phyloP scores from a whole-genome alignment of 2,329 filamentous ascomycete genomes.

The Alternaria burnsii region DNA sequence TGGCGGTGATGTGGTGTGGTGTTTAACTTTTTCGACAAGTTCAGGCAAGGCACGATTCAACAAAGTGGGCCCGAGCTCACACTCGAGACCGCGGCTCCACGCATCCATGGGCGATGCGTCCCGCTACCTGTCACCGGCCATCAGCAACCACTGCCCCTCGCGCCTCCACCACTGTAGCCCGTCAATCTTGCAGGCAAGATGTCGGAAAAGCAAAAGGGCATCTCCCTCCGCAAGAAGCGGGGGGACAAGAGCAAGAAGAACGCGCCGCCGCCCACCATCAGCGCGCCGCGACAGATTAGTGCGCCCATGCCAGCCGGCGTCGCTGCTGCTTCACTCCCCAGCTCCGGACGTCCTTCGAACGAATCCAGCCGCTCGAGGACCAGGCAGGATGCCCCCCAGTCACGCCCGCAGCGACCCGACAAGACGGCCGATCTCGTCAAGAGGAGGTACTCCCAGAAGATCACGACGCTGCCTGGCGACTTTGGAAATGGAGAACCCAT shows the following conservation, averaged over 20 bases:
- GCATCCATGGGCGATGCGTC: constrained; percentile 11
- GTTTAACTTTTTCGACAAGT: constrained; percentile 17
- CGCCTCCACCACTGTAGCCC: neutral
- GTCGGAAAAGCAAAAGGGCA: constrained; percentile 62
- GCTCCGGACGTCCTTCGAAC: constrained; percentile 49
- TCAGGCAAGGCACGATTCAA: constrained; percentile 33
- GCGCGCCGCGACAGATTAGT: constrained; percentile 65
- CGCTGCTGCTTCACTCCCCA: constrained; percentile 44
- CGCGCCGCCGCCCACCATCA: constrained; percentile 52
- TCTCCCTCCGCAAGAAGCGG: constrained; percentile 71
- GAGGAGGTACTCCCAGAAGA: constrained; percentile 90
- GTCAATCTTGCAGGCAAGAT: constrained; percentile 42
- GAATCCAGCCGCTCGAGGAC: constrained; percentile 48
- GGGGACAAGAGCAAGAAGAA: constrained; percentile 64
- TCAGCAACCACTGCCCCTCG: neutral
- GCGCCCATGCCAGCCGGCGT: constrained; percentile 47
- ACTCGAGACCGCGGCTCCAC: constrained; percentile 21
- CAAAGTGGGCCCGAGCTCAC: constrained; percentile 36
- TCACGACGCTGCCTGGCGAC: constrained; percentile 78
- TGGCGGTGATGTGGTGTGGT: constrained; percentile 23
- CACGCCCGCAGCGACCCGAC: constrained; percentile 53
- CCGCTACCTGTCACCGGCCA: constrained; percentile 16
- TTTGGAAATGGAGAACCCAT: constrained; percentile 74
- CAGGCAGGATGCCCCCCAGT: constrained; percentile 35
- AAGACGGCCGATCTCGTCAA: constrained; percentile 86